phyloP scores from a whole-genome alignment of 345 rosid species.

The Syzygium aqueum region DNA sequence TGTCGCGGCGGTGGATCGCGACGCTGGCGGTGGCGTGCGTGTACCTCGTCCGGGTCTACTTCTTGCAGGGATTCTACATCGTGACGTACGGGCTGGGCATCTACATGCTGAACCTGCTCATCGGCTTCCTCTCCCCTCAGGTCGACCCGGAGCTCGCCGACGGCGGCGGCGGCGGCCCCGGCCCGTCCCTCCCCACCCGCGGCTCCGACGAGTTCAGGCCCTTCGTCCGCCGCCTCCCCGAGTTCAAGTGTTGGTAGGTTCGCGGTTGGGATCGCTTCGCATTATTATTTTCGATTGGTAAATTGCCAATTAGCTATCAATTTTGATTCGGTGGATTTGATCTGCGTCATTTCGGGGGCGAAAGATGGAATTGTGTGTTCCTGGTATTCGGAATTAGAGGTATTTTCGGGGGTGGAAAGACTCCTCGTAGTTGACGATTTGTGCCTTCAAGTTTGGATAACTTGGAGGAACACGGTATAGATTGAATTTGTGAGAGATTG shows the following conservation, averaged over 20 bases:
- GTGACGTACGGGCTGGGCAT: conserved; percentile 85
- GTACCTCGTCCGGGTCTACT: conserved; percentile 70
- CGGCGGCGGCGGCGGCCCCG: conserved; percentile 3
- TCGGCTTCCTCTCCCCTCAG: conserved; percentile 89
- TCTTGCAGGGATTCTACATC: conserved; percentile 82
- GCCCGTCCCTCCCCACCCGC: conserved; percentile 72
- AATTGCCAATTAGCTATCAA: background rate
- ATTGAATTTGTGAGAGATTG: background rate
- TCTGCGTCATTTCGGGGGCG: background rate
- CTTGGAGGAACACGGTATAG: background rate
- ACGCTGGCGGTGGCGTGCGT: conserved; percentile 33
- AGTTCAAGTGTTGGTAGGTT: conserved; percentile 81
- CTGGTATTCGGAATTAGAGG: background rate
- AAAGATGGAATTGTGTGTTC: background rate
- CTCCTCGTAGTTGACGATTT: background rate
- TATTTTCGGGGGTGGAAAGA: background rate
- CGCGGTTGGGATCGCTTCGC: background rate
- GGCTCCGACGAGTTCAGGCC: conserved; percentile 94
- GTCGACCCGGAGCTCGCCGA: conserved; percentile 67
- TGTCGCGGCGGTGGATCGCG: conserved; percentile 58
- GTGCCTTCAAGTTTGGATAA: background rate
- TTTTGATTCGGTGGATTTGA: background rate
- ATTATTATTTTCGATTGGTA: background rate
- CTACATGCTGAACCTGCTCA: conserved; percentile 76
- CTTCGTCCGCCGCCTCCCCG: conserved; percentile 85